These are phyloP conservation scores for Proteromonas lacertae DNA, from an alignment of 352 stramenopile genomes.

Conservation along the genomic window DNA sequence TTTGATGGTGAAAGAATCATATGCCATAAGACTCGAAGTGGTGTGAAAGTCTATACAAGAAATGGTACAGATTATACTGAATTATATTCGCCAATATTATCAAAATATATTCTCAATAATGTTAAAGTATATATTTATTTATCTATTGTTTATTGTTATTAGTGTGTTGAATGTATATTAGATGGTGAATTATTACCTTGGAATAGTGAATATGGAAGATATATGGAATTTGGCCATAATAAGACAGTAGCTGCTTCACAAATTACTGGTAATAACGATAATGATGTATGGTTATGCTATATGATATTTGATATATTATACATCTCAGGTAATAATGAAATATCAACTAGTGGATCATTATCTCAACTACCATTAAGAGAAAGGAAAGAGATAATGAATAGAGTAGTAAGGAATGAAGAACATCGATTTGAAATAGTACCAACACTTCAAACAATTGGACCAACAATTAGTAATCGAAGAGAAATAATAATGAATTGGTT, in stretches of 20 bases:
- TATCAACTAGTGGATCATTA: neutral
- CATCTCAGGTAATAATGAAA: neutral
- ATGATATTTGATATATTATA: neutral
- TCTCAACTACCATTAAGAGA: neutral
- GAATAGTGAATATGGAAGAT: neutral
- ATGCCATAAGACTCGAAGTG: neutral
- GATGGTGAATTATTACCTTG: conserved; percentile 2
- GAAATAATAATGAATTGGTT: conserved; percentile 1
- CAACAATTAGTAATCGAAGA: neutral
- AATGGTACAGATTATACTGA: conserved; percentile 1
- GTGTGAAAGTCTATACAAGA: neutral
- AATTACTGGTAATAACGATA: neutral
- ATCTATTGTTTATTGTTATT: neutral
- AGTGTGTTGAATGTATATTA: neutral
- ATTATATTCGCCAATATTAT: neutral
- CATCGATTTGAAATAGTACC: neutral
- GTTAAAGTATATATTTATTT: neutral
- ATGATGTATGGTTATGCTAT: neutral
- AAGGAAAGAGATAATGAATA: neutral
- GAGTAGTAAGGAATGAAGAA: neutral
- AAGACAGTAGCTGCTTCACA: neutral
- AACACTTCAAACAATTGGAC: neutral
- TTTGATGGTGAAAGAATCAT: conserved; percentile 3
- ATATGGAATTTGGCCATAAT: conserved; percentile 1
- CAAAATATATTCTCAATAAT: neutral